phyloP scores from a whole-genome alignment of 768 basidiomycete species.

The Pholiota molesta region DNA sequence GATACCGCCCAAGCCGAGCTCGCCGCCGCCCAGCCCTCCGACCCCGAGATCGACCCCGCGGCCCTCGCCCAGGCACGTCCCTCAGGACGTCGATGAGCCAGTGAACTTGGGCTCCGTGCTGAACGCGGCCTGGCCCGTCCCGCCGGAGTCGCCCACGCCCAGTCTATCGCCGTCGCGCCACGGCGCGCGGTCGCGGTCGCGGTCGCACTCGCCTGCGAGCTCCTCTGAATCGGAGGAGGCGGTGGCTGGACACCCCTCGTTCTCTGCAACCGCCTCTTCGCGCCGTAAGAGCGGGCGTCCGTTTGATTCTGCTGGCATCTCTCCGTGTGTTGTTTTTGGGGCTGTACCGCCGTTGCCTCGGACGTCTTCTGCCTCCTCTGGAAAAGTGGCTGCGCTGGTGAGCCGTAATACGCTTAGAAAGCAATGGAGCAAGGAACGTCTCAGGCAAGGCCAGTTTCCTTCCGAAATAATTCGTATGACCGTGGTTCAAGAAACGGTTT shows the following conservation, averaged over 20 bases:
- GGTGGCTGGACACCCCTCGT: slow-evolving; percentile 17
- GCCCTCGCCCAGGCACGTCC: slow-evolving; percentile 11
- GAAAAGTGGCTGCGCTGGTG: slow-evolving; percentile 21
- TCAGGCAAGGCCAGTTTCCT: slow-evolving; percentile 12
- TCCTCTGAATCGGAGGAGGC: slow-evolving; percentile 21
- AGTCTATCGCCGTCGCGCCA: slow-evolving; percentile 16
- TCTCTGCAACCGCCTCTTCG: slow-evolving; percentile 11
- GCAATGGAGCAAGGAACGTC: slow-evolving; percentile 29
- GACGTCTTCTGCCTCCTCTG: slow-evolving; percentile 8
- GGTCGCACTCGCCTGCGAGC: slow-evolving; percentile 26
- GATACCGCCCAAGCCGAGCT: slow-evolving; percentile 15
- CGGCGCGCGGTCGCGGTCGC: slow-evolving; percentile 14
- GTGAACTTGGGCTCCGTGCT: slow-evolving; percentile 42
- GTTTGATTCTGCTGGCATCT: slow-evolving; percentile 34
- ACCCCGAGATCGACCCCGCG: slow-evolving; percentile 6
- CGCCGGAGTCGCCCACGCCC: slow-evolving; percentile 29
- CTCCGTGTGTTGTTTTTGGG: slow-evolving; percentile 23
- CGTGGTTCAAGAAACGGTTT: slow-evolving; percentile 40
- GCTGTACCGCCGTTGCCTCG: slow-evolving; percentile 2
- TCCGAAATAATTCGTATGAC: slow-evolving; percentile 46
- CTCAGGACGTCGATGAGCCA: slow-evolving; percentile 36
- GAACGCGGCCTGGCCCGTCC: slow-evolving; percentile 43
- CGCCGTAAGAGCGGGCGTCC: slow-evolving; percentile 27
- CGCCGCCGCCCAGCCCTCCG: slow-evolving; percentile 10
- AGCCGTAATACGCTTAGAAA: slow-evolving; percentile 28